These are phyloP conservation scores for Corylus americana DNA, from an alignment of 306 rosid genomes.

Conservation along the genomic window DNA sequence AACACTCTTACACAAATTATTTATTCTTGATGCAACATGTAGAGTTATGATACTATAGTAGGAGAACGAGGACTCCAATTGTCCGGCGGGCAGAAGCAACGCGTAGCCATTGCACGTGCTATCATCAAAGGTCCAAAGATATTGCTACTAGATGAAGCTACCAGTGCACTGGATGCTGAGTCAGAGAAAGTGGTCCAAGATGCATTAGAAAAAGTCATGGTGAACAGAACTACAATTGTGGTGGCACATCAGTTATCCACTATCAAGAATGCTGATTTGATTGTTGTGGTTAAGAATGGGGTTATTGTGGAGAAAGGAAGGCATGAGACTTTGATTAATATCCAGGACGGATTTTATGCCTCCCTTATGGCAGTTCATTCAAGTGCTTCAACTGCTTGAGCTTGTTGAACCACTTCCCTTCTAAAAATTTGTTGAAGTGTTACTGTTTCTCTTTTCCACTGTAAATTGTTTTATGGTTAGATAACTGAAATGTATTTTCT, in stretches of 20 bases:
- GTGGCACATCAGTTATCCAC: constrained; percentile 87
- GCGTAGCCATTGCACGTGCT: constrained; percentile 86
- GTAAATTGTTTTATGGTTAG: not conserved
- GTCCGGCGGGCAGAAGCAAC: constrained; percentile 87
- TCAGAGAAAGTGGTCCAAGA: constrained; percentile 92
- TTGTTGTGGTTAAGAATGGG: constrained; percentile 88
- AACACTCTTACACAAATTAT: not conserved
- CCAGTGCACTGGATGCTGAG: constrained; percentile 86
- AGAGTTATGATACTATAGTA: constrained; percentile 79
- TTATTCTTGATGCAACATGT: constrained; percentile 13
- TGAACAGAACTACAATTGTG: constrained; percentile 74
- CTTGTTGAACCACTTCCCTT: not conserved
- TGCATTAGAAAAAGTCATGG: constrained; percentile 80
- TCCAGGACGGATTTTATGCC: constrained; percentile 75
- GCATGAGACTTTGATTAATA: constrained; percentile 63
- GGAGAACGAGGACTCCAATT: constrained; percentile 85
- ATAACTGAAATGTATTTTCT: not conserved
- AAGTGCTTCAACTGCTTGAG: constrained; percentile 48
- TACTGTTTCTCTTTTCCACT: not conserved
- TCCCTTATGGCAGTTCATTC: constrained; percentile 77
- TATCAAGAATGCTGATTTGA: constrained; percentile 77
- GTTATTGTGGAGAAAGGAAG: constrained; percentile 80
- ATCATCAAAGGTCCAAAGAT: constrained; percentile 81
- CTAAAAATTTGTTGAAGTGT: not conserved
- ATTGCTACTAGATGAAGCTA: constrained; percentile 77